Base-by-base conservation (phyloP, 176 grass and related monocot species). In the Ananas comosus region DNA sequence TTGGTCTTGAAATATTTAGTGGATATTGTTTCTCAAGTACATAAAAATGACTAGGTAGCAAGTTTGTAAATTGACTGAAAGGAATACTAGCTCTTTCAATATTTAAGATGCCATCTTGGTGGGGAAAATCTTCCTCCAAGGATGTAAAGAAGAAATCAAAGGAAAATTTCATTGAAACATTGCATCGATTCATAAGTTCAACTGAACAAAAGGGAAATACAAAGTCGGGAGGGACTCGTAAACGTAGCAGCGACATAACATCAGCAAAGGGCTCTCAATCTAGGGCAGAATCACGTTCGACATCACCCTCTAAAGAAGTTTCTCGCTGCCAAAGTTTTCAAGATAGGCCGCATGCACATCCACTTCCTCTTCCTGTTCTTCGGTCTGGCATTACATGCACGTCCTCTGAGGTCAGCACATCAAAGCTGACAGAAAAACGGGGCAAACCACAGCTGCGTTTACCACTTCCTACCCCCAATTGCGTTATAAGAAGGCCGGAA, bases 311-410 rank as follows among this genome's bases (percentile, higher is more conserved):
- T 23, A 92, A 77, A 78, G 79, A 92, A 79, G 94, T 93, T 59
- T 85, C 89, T 57, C 89, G 94, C 72, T 97, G 94, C 76, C 94
- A 93, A 83, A 97, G 94, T 74, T 97, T 97, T 76, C 84, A 79
- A 71, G 85, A 79, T 56, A 88, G 89, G 50, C 72, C 70, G 10
- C 76, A 72, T 78, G 66, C 89, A 47, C 94, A 90, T 14, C 94
- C 89, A 67, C 94, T 97, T 73, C 94, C 89, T 75, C 78, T 92
- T 73, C 94, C 94, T 69, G 86, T 71, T 68, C 59, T 68, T 75
- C 53, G 27, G 13, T 70, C 91, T 69, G 57, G 72, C 28, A 84
- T 90, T 13, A 82, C 77, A 8, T 68, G 86, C 50, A 88, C 89
- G 12, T 48, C 88, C 68, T 92, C 94, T 79, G 86, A 97, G 76